Evolutionary conservation across 2,329 filamentous ascomycete genomes (phyloP).

Genomic region (Ophiostoma pallidulum): DNA sequence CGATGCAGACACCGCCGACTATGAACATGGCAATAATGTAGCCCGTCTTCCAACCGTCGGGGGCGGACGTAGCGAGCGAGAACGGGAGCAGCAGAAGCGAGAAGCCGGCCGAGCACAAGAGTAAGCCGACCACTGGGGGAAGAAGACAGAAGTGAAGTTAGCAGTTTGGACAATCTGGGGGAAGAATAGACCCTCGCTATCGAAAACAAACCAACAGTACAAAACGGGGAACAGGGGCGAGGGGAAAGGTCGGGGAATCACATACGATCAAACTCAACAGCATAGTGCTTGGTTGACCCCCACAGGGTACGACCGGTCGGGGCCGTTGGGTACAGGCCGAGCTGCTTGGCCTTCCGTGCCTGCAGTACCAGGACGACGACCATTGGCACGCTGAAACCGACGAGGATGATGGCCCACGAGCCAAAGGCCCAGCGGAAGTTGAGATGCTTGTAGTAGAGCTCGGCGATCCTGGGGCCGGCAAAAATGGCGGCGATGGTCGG

Average conservation of each 20-base stretch:
- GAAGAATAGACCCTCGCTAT: no score
- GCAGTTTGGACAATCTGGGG: no score
- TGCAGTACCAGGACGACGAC: constrained; percentile 47
- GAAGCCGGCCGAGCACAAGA: constrained; percentile 52
- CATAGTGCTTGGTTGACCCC: constrained; percentile 43
- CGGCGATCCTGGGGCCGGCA: constrained; percentile 47
- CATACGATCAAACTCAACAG: constrained; percentile 50
- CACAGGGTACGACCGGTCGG: constrained; percentile 33
- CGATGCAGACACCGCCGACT: constrained; percentile 28
- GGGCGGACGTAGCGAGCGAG: constrained; percentile 40
- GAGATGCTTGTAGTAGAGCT: constrained; percentile 38
- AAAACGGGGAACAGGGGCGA: no score
- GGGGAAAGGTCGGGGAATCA: no score
- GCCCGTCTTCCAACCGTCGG: constrained; percentile 31
- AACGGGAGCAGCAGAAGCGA: constrained; percentile 59
- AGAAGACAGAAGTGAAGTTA: background rate
- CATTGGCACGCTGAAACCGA: constrained; percentile 48
- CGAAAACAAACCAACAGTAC: no score
- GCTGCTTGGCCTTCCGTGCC: constrained; percentile 47
- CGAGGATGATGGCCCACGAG: constrained; percentile 54
- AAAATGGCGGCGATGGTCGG: constrained; percentile 59
- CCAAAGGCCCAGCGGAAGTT: constrained; percentile 62
- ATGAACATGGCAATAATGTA: constrained; percentile 34
- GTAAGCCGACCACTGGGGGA: constrained; percentile 44
- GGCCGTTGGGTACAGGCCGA: constrained; percentile 36